Conservation (phyloP, 805 yeast species). For the Yarrowia osloensis region DNA sequence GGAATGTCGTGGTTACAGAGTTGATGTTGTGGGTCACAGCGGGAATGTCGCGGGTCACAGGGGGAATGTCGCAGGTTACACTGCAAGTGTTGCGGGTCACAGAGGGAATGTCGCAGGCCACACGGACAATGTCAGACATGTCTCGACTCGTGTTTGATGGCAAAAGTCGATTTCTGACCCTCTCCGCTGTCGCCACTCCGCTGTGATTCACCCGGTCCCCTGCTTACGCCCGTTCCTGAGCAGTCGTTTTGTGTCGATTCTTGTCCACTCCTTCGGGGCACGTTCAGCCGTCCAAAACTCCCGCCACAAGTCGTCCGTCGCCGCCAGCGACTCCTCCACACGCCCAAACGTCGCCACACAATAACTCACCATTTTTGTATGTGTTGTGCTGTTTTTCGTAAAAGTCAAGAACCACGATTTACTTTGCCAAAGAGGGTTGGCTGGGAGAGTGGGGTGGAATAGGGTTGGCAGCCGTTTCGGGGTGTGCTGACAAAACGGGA, state of each 20-base stretch:
- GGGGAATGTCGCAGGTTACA: background rate
- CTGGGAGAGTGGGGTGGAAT: conserved; percentile 25
- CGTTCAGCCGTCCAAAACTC: background rate
- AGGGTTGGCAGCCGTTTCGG: conserved; percentile 19
- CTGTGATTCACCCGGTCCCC: no score
- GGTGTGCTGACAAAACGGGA: background rate
- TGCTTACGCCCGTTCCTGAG: no score
- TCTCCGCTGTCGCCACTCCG: no score
- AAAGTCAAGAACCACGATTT: background rate
- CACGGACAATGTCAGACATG: no score
- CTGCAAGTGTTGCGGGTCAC: no score
- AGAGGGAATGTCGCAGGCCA: no score
- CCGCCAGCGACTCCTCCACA: background rate
- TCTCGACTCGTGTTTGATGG: no score
- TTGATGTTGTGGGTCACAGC: background rate
- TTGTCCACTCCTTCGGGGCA: background rate
- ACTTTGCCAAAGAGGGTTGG: conserved; percentile 25
- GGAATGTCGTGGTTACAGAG: background rate
- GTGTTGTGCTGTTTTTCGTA: conserved; percentile 32
- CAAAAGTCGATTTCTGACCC: no score
- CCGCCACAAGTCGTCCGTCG: background rate
- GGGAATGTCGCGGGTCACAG: background rate
- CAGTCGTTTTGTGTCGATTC: no score
- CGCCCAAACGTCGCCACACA: background rate
- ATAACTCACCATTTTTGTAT: conserved; percentile 29